phyloP scores from a whole-genome alignment of 257 asterid genomes.

The Apocynum venetum region DNA sequence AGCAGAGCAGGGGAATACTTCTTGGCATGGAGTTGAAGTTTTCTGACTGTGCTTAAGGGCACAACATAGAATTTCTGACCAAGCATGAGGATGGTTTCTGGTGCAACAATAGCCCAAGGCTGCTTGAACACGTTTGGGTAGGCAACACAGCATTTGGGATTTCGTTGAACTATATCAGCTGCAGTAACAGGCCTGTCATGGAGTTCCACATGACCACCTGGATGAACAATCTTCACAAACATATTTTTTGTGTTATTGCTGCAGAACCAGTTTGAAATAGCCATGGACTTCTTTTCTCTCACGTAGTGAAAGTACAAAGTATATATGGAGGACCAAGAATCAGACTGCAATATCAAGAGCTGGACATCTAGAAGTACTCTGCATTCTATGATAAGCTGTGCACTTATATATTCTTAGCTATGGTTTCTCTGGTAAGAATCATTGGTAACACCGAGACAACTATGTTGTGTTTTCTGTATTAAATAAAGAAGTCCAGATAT shows the following conservation, averaged over 20 bases:
- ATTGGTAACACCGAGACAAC: conserved; percentile 8
- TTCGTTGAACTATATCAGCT: conserved; percentile 44
- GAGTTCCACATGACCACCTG: conserved; percentile 71
- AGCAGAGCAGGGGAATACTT: conserved; percentile 18
- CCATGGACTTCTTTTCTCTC: conserved; percentile 23
- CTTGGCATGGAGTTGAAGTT: conserved; percentile 33
- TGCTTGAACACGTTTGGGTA: conserved; percentile 55
- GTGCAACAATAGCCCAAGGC: conserved; percentile 52
- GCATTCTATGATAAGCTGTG: not conserved
- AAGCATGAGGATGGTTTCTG: conserved; percentile 48
- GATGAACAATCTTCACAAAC: conserved; percentile 61
- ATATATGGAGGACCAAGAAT: not conserved
- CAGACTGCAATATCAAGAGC: not conserved
- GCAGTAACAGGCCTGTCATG: conserved; percentile 60
- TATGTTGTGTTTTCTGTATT: not conserved
- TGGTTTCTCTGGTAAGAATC: not conserved
- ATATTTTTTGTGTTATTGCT: conserved; percentile 31
- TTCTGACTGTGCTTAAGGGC: conserved; percentile 50
- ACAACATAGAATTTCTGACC: conserved; percentile 60
- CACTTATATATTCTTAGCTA: not conserved
- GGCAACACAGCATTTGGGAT: conserved; percentile 56
- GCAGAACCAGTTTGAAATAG: conserved; percentile 45
- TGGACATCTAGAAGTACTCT: not conserved
- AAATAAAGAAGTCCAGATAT: not conserved
- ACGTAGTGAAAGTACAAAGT: not conserved